Evolutionary conservation across 2,329 filamentous ascomycete species (phyloP), one percentile per base, ranked within the genome.

Genomic region (Ophiocordyceps camponoti-saundersi): DNA sequence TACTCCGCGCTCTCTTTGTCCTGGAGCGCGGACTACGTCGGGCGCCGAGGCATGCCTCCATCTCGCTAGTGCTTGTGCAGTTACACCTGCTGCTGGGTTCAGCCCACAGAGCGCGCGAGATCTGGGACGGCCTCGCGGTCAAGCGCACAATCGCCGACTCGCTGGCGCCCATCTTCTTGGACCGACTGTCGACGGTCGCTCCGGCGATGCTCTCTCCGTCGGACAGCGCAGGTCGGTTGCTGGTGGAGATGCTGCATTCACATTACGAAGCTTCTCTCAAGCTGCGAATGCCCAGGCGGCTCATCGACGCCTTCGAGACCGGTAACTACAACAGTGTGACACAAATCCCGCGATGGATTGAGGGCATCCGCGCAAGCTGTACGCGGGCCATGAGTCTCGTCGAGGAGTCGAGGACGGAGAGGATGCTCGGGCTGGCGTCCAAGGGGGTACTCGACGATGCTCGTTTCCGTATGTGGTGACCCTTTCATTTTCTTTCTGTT

Each of bases 111-210:
- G 71, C 70, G 0, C 61, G 67, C 22, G 57, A 68, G 32, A 57
- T 73, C 2, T 78, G 73, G 72, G 61, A 65, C 12, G 63, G 63
- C 0, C 63, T 77, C 11, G 71, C 67, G 3, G 68, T 79, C 2
- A 79, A 79, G 57, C 67, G 74, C 21, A 73, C 71, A 0, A 72
- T 77, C 26, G 68, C 75, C n/a, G 73, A 78, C 50, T 71, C 73
- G 0, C 63, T 79, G 0, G 72, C 65, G 3, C 69, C 73, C 0
- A 59, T 75, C 1, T 75, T 75, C 49, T 70, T 72, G 49, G 75
- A 79, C 53, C 67, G 75, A 2, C 58, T 78, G 6, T 72, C 72
- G 1, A 71, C 66, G 1, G 56, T 77, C 2, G 63, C 73, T 0
- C 75, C 75, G 0, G 52, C 54, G 10, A 49, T 65, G 47, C 51